These are phyloP conservation scores for Pseudogymnoascus sp. DNA, from an alignment of 2,329 filamentous ascomycete genomes.

Conservation along the genomic window DNA sequence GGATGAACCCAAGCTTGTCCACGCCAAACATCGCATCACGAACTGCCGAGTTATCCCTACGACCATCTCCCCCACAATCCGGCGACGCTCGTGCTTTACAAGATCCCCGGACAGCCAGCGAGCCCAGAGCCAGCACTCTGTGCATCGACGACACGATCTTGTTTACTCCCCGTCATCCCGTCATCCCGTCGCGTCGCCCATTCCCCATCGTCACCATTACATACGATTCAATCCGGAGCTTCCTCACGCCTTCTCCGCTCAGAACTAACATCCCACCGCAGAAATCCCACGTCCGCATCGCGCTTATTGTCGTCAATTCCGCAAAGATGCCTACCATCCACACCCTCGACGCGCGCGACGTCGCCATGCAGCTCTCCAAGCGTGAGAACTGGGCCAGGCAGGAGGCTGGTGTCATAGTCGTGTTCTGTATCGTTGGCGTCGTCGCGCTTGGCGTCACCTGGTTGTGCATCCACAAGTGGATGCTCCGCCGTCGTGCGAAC, in stretches of 20 bases:
- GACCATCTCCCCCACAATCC: neutral
- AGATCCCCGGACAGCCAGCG: neutral
- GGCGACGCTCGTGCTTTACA: neutral
- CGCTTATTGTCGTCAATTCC: neutral
- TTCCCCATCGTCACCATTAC: neutral
- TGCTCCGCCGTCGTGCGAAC: conserved; percentile 27
- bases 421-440: conserved; percentile 55
- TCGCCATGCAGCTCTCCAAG: conserved; percentile 41
- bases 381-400: conserved; percentile 50
- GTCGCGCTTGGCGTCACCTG: conserved; percentile 45
- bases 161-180: conserved; percentile 1
- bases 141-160: neutral
- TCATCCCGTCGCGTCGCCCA: neutral
- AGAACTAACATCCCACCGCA: neutral
- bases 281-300: neutral
- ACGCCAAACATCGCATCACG: conserved; percentile 9
- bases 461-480: conserved; percentile 44
- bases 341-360: conserved; percentile 16
- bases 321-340: conserved; percentile 21
- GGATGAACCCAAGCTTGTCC: neutral
- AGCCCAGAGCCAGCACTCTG: neutral
- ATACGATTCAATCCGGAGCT: neutral
- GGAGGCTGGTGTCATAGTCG: conserved; percentile 56
- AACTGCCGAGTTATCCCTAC: neutral
- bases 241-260: neutral